phyloP scores from a whole-genome alignment of 805 yeast species.

The Pichia sporocuriosa region DNA sequence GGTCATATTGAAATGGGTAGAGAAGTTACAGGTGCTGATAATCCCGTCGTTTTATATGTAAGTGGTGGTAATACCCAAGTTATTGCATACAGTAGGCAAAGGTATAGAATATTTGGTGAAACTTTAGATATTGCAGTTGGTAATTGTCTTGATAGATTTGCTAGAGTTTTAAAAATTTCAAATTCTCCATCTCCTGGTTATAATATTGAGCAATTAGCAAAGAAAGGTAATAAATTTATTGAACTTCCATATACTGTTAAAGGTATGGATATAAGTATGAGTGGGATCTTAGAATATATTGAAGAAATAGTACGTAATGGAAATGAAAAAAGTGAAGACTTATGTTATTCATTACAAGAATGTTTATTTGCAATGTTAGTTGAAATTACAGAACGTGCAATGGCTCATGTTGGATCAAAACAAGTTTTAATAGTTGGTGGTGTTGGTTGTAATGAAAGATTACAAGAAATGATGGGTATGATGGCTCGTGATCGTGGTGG shows the following conservation, averaged over 20 bases:
- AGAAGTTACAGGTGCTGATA: conserved; percentile 95
- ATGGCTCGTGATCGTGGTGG: conserved; percentile 92
- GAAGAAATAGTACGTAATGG: conserved; percentile 43
- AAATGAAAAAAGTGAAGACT: conserved; percentile 43
- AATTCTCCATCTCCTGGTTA: conserved; percentile 97
- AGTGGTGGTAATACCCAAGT: conserved; percentile 99
- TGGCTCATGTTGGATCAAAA: conserved; percentile 90
- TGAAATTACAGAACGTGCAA: conserved; percentile 95
- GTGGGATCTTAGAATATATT: conserved; percentile 84
- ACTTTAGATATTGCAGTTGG: conserved; percentile 97
- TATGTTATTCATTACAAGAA: conserved; percentile 91
- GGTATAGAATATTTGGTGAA: conserved; percentile 98
- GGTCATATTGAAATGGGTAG: conserved; percentile 99
- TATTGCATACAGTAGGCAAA: conserved; percentile 88
- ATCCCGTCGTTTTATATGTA: conserved; percentile 94
- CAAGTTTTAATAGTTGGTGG: conserved; percentile 97
- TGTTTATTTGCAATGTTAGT: conserved; percentile 92
- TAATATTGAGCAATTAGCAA: conserved; percentile 92
- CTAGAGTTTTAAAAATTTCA: conserved; percentile 79
- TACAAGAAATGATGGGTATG: conserved; percentile 93
- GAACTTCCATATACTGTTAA: conserved; percentile 92
- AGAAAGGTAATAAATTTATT: conserved; percentile 54
- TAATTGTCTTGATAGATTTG: conserved; percentile 92
- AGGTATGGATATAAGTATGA: conserved; percentile 97
- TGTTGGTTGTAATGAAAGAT: conserved; percentile 89